Evolutionary conservation across 805 yeast genomes (phyloP).

Genomic region (Candida loeiensis): DNA sequence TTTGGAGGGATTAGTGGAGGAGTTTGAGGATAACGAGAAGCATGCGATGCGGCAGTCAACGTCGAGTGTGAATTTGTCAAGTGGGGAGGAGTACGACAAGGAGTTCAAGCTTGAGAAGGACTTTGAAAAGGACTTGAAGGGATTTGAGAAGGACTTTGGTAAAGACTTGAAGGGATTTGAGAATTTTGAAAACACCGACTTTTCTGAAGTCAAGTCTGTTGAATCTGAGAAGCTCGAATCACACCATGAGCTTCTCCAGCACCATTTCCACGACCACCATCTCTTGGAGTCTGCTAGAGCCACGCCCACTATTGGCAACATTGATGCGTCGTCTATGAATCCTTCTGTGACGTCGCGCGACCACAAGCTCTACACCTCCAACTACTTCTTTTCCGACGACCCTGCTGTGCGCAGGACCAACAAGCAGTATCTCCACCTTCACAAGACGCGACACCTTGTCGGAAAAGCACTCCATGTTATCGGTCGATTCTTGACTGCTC

Average conservation of each 20-base stretch:
- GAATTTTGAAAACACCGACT: not conserved
- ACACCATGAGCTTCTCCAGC: not conserved
- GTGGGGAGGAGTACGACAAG: not conserved
- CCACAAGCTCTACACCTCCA: slow-evolving; percentile 58
- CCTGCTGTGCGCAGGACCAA: slow-evolving; percentile 39
- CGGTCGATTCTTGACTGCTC: slow-evolving; percentile 42
- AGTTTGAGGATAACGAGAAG: not conserved
- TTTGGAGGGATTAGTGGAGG: not conserved
- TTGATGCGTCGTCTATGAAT: slow-evolving; percentile 47
- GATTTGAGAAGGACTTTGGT: not conserved
- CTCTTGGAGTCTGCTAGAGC: slow-evolving; percentile 40
- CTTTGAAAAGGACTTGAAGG: not conserved
- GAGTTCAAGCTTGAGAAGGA: too few species aligned
- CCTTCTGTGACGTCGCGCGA: slow-evolving; percentile 57
- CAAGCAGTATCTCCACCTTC: slow-evolving; percentile 43
- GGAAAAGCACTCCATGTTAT: slow-evolving; percentile 64
- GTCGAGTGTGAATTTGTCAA: not conserved
- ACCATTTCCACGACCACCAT: not conserved
- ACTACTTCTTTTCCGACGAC: slow-evolving; percentile 53
- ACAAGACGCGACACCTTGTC: slow-evolving; percentile 54
- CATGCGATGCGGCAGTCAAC: not conserved
- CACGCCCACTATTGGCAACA: slow-evolving; percentile 43
- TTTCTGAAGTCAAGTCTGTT: not conserved
- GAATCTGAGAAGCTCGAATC: not conserved
- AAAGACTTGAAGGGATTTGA: not conserved